Conservation (phyloP, 1,284 basidiomycete genomes). For the Cryptococcus sp. region DNA sequence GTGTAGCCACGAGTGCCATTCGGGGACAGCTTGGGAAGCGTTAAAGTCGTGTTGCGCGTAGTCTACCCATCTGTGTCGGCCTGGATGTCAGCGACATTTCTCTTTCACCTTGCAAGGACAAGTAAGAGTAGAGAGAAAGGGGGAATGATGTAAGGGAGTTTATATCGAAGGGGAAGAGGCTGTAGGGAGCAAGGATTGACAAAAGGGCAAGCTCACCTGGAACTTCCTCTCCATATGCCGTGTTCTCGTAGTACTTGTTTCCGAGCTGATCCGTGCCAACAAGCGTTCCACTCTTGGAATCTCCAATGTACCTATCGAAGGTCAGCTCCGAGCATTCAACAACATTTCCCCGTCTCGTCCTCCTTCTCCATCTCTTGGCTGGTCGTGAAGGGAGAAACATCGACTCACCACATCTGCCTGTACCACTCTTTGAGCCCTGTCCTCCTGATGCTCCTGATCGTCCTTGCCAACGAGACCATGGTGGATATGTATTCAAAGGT, state of each 20-base stretch:
- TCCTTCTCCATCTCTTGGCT: not conserved
- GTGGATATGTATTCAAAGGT: no score
- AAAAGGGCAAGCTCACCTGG: slow-evolving; percentile 56
- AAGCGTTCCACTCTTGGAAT: slow-evolving; percentile 74
- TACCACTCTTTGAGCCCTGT: slow-evolving; percentile 77
- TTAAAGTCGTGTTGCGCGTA: slow-evolving; percentile 82
- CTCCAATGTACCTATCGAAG: slow-evolving; percentile 69
- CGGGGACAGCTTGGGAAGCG: slow-evolving; percentile 81
- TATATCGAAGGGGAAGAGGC: not conserved
- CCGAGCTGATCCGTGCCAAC: slow-evolving; percentile 86
- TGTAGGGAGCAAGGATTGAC: not conserved
- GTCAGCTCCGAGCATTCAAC: not conserved
- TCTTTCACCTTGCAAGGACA: not conserved
- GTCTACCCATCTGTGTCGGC: slow-evolving; percentile 58
- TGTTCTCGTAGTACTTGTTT: slow-evolving; percentile 86
- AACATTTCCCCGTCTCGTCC: not conserved
- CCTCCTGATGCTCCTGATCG: slow-evolving; percentile 65
- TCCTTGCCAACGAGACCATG: slow-evolving; percentile 62
- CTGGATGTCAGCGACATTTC: slow-evolving; percentile 6
- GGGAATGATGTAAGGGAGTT: not conserved
- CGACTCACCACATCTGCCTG: slow-evolving; percentile 54
- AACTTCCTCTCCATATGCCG: slow-evolving; percentile 73
- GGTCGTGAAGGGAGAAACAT: not conserved
- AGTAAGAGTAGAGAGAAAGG: not conserved
- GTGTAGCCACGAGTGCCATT: slow-evolving; percentile 92